Evolutionary conservation across 768 basidiomycete species (phyloP).

Genomic region (Leccinum sublutescens): DNA sequence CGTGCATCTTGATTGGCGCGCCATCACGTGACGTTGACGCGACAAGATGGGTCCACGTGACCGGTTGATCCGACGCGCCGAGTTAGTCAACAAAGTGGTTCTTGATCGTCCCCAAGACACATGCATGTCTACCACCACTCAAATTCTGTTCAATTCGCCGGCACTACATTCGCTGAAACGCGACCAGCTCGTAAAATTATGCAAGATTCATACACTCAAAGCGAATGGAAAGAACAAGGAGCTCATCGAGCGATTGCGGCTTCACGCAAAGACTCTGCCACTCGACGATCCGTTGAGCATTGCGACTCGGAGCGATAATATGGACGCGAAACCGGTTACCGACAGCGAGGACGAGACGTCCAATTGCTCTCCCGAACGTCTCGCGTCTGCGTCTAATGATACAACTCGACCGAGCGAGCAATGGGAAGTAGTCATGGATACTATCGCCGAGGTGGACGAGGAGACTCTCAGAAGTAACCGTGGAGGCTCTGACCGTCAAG

Average conservation of each 20-base stretch:
- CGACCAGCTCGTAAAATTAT: constrained; percentile 80
- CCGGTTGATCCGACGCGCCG: neutral
- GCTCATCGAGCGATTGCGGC: constrained; percentile 64
- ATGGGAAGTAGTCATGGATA: constrained; percentile 88
- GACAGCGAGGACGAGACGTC: constrained; percentile 34
- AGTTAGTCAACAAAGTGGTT: constrained; percentile 18
- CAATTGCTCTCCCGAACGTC: constrained; percentile 17
- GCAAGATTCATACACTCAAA: constrained; percentile 80
- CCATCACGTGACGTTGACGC: constrained; percentile 15
- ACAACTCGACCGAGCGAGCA: constrained; percentile 69
- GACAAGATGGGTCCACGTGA: constrained; percentile 19
- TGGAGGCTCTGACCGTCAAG: constrained; percentile 37
- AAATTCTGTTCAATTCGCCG: constrained; percentile 83
- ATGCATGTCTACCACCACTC: constrained; percentile 65
- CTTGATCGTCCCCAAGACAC: neutral
- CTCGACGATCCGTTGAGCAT: constrained; percentile 54
- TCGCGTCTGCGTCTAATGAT: constrained; percentile 10
- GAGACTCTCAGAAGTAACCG: constrained; percentile 38
- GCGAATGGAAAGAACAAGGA: constrained; percentile 78
- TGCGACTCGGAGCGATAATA: constrained; percentile 49
- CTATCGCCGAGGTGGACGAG: constrained; percentile 68
- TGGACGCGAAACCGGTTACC: constrained; percentile 29
- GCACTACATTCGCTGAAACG: constrained; percentile 82
- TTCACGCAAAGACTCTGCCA: constrained; percentile 65
- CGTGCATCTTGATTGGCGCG: neutral